A percentile compares a stretch with the other conserved stretches of the same genome.
Evolutionary conservation across 495 filamentous ascomycete species (phyloP).

Genomic region (Neurospora sublineolata): DNA sequence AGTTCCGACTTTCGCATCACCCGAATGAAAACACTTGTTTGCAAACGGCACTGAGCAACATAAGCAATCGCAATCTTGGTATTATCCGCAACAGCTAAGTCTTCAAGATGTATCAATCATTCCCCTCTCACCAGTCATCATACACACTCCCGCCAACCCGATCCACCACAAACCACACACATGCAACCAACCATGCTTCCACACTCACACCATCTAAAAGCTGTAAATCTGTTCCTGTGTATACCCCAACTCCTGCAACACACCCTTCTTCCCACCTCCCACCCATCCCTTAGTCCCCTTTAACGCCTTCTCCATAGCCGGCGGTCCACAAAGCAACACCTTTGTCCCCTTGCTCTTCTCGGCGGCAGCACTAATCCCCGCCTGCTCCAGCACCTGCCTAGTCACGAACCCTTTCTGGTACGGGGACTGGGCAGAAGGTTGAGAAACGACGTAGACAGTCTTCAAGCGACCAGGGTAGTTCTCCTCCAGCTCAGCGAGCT

Average conservation of each 20-base stretch:
- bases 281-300: slow-evolving; percentile 27
- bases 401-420: slow-evolving; percentile 46
- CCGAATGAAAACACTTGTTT: not conserved
- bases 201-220: slow-evolving; percentile 26
- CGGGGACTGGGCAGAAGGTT: slow-evolving; percentile 28
- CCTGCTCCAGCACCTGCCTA: slow-evolving; percentile 41
- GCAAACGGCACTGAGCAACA: not conserved
- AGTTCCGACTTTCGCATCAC: not conserved
- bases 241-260: slow-evolving; percentile 43
- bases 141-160: not conserved
- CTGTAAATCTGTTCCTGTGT: slow-evolving; percentile 41
- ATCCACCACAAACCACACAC: not conserved
- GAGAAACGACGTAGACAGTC: slow-evolving; percentile 47
- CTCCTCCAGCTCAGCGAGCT: slow-evolving; percentile 42
- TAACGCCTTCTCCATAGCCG: slow-evolving; percentile 48
- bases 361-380: slow-evolving; percentile 22
- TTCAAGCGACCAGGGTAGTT: slow-evolving; percentile 47
- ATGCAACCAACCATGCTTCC: not conserved
- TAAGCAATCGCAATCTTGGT: not conserved
- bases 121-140: not conserved
- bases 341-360: slow-evolving; percentile 28
- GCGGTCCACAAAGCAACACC: slow-evolving; percentile 57
- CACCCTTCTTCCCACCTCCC: slow-evolving; percentile 20
- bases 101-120: not conserved
- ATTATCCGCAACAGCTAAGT: not conserved